Conservation (phyloP, 148 eudicot genomes). For the Polygonum aviculare region DNA sequence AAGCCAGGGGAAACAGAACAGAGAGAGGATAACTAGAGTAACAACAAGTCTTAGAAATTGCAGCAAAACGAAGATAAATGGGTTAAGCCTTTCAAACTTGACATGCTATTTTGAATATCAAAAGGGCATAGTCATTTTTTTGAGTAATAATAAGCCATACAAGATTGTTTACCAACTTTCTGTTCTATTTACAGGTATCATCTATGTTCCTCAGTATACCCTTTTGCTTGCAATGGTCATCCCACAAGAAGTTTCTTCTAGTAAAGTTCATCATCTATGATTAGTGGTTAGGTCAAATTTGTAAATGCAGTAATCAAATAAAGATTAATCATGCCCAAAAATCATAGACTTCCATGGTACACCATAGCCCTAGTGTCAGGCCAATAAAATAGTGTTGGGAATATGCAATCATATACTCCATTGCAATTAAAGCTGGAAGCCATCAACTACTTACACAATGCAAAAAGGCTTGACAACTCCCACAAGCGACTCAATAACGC, state of each 20-base stretch:
- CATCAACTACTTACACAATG: conserved; percentile 25
- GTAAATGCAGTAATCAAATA: neutral
- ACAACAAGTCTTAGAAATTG: neutral
- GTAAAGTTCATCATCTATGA: neutral
- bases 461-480: conserved; percentile 50
- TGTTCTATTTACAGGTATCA: neutral
- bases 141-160: neutral
- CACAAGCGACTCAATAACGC: conserved; percentile 48
- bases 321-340: neutral
- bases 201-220: neutral
- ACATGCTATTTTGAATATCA: neutral
- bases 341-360: no score
- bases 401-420: neutral
- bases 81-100: neutral
- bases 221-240: neutral
- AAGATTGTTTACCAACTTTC: neutral
- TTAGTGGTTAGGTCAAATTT: neutral
- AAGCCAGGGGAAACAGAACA: neutral
- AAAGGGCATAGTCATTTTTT: neutral
- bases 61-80: neutral
- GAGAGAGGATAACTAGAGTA: neutral
- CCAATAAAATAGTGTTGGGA: neutral
- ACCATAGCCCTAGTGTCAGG: neutral
- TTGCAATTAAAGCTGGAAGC: neutral
- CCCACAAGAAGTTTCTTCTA: neutral